These are phyloP conservation scores for Alloteropsis semialata DNA, from an alignment of 176 grass and related monocot genomes.

Conservation along the genomic window DNA sequence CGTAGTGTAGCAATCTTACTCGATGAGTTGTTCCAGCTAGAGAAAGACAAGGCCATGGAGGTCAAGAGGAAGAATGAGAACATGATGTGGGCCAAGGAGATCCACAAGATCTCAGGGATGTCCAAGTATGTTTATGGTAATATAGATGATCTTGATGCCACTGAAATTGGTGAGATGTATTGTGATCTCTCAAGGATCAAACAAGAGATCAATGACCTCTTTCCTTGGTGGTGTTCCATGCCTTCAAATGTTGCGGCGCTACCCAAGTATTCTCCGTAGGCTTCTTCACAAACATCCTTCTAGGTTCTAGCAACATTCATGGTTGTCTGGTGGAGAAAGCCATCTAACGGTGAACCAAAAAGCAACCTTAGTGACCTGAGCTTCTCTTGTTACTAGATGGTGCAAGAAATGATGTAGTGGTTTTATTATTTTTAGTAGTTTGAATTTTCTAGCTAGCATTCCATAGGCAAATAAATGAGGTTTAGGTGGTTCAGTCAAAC, in stretches of 20 bases:
- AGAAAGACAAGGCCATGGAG: not conserved
- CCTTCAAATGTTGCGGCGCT: not conserved
- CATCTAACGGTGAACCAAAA: not conserved
- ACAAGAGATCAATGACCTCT: not conserved
- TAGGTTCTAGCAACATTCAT: not conserved
- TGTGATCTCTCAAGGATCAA: not conserved
- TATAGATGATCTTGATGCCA: not conserved
- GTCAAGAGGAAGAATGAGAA: not conserved
- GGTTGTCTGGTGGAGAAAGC: not conserved
- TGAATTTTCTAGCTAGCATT: not conserved
- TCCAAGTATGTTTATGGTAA: not conserved
- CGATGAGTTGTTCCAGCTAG: not conserved
- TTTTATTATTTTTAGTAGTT: not conserved
- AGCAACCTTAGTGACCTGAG: not conserved
- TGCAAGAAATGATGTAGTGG: not conserved
- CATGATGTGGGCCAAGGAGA: not conserved
- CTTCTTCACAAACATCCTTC: not conserved
- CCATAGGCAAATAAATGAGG: not conserved
- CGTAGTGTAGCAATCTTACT: constrained; percentile 10
- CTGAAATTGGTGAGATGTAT: not conserved
- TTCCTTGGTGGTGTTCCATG: not conserved
- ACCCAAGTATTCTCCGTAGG: not conserved
- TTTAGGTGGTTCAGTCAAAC: not conserved
- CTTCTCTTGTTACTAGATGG: not conserved
- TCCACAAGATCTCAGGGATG: not conserved